phyloP scores from a whole-genome alignment of 306 rosid species.

The Vicia faba region DNA sequence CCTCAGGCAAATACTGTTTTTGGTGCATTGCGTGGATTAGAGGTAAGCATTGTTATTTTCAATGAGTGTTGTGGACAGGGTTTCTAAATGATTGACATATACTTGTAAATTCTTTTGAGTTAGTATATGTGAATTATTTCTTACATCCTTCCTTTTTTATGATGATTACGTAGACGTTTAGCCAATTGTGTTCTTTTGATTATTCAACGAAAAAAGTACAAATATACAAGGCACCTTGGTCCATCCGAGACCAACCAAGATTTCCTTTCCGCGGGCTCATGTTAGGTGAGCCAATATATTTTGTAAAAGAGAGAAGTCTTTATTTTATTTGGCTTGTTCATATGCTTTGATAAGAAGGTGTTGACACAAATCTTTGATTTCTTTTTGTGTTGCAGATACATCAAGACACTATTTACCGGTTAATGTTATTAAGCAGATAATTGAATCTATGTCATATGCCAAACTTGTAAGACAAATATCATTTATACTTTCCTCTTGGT shows the following conservation, averaged over 20 bases:
- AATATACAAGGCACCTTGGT: conserved; percentile 84
- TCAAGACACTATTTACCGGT: conserved; percentile 91
- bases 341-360: conserved; percentile 31
- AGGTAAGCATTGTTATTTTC: conserved; percentile 39
- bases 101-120: conserved; percentile 28
- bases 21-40: conserved; percentile 56
- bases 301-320: conserved; percentile 21
- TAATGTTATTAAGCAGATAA: conserved; percentile 77
- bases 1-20: conserved; percentile 48
- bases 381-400: conserved; percentile 71
- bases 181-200: conserved; percentile 85
- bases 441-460: conserved; percentile 92
- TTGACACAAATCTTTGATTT: conserved; percentile 36
- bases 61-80: conserved; percentile 12
- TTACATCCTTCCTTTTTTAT: conserved; percentile 33
- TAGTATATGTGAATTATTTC: conserved; percentile 9
- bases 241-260: conserved; percentile 79
- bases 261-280: conserved; percentile 84
- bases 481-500: conserved; percentile 17
- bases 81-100: conserved; percentile 18
- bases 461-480: conserved; percentile 70
- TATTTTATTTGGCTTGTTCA: conserved; percentile 12
- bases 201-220: conserved; percentile 65
- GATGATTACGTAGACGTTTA: conserved; percentile 74
- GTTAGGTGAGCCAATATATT: conserved; percentile 61